phyloP scores from a whole-genome alignment of 768 basidiomycete genomes.

The Auriscalpium microsporum region DNA sequence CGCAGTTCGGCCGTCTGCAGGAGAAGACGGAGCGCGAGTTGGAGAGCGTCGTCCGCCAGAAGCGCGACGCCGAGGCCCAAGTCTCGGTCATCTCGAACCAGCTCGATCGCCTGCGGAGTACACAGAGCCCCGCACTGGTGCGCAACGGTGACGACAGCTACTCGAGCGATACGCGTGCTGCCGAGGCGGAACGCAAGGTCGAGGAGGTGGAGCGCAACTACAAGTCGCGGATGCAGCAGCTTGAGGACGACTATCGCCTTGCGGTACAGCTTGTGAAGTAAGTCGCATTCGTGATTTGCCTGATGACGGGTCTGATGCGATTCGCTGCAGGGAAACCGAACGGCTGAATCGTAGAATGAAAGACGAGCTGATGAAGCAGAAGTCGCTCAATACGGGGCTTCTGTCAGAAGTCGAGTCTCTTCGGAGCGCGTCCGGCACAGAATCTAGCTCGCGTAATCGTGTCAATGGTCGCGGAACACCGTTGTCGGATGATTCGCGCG shows the following conservation, averaged over 20 bases:
- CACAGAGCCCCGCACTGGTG: slow-evolving; percentile 39
- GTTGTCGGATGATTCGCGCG: slow-evolving; percentile 55
- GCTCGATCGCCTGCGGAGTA: slow-evolving; percentile 55
- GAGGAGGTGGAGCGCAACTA: slow-evolving; percentile 73
- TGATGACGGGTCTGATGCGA: slow-evolving; percentile 10
- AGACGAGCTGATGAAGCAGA: slow-evolving; percentile 90
- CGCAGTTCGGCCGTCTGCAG: slow-evolving; percentile 61
- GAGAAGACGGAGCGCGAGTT: slow-evolving; percentile 75
- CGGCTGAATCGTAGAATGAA: slow-evolving; percentile 97
- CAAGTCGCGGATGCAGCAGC: slow-evolving; percentile 73
- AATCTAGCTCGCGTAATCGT: slow-evolving; percentile 40
- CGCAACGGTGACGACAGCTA: slow-evolving; percentile 26
- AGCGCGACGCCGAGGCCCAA: slow-evolving; percentile 69
- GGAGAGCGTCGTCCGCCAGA: slow-evolving; percentile 51
- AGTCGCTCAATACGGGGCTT: slow-evolving; percentile 66
- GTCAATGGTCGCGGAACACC: slow-evolving; percentile 76
- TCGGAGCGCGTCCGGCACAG: slow-evolving; percentile 48
- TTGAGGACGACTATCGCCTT: slow-evolving; percentile 93
- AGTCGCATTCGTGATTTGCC: slow-evolving; percentile 26
- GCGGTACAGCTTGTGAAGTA: slow-evolving; percentile 98
- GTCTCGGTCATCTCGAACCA: slow-evolving; percentile 54
- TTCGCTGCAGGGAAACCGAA: slow-evolving; percentile 71
- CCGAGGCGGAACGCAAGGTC: slow-evolving; percentile 69
- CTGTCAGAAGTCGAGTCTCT: slow-evolving; percentile 75
- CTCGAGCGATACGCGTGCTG: slow-evolving; percentile 36